Base-by-base conservation (phyloP, 495 filamentous ascomycete genomes). In the Aspergillus ellipticus region DNA sequence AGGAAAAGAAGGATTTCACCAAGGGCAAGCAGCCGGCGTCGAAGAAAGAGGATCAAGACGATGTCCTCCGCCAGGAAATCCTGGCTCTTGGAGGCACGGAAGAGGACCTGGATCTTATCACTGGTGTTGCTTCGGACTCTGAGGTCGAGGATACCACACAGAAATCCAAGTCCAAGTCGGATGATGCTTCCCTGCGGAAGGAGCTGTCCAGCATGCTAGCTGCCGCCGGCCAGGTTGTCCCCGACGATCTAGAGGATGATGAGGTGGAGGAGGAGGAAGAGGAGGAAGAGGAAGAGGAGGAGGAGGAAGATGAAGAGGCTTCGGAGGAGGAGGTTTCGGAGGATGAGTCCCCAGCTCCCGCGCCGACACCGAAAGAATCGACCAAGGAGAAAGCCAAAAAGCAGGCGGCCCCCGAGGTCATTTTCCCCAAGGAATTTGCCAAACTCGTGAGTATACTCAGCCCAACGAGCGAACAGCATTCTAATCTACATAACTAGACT, bases 21-120 rank as follows among this genome's bases (percentile, higher is more conserved):
- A 70, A 63, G 50, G 56, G 53, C 28, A 67, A 66, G 57, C 57
- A 57, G 45, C 56, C 51, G n/a, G 69, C 64, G 16, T 46, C 58
- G 3, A 53, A 58, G n/a, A 60, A 59, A 16, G 48, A 31, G n/a
- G 63, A 58, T 9, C 60, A 62, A 24, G 66, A 74, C 48, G 68
- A 73, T 60, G 61, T 65, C 26, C 70, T 89, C 31, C 77, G 89
- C 28, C 80, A 86, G 58, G 89, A 92, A 61, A 89, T 95, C 58
- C 66, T 84, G 52, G 86, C 84, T 19, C 77, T 95, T 37, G 90
- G 89, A 17, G 90, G 90, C 20, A 87, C 86, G 24, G 81, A 90
- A 65, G 86, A 89, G 22, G 89, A 92, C 64, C 68, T 86, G 39
- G 81, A 87, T 43, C 71, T 91, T 33, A 72, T 92, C 45, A 82